A percentile compares a stretch with the other conserved stretches of the same genome.
These are phyloP conservation scores for Kluyveromyces aestuarii DNA, from an alignment of 805 yeast species.

Conservation along the genomic window DNA sequence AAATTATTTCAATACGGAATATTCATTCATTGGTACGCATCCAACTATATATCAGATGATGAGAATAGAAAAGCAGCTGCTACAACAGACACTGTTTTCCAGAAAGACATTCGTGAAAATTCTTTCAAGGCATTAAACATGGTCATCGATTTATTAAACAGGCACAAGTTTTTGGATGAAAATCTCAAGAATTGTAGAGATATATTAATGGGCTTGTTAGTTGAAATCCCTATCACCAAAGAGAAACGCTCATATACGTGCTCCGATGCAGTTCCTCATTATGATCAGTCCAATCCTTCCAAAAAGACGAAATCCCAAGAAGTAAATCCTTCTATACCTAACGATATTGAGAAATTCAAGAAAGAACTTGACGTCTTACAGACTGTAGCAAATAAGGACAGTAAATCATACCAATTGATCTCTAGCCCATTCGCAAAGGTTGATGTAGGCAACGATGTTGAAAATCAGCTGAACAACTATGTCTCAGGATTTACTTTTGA, in stretches of 20 bases:
- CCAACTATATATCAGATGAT: neutral
- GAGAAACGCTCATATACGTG: neutral
- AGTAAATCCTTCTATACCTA: neutral
- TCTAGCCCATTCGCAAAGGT: neutral
- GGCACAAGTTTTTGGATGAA: neutral
- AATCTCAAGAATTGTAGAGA: neutral
- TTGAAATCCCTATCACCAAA: neutral
- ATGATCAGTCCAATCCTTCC: neutral
- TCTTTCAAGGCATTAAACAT: neutral
- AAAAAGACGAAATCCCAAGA: neutral
- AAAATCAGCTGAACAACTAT: conserved; percentile 3
- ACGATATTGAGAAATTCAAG: neutral
- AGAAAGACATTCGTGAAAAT: neutral
- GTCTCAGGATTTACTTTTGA: conserved; percentile 5
- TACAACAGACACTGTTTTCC: neutral
- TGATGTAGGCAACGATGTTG: neutral
- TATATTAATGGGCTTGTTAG: neutral
- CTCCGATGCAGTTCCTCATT: neutral
- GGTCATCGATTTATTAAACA: neutral
- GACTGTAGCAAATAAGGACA: neutral
- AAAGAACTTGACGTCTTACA: neutral
- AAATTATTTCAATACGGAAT: conserved; percentile 2
- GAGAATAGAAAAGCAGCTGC: neutral
- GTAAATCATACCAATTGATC: neutral
- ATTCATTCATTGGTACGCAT: conserved; percentile 4